phyloP scores from a whole-genome alignment of 2,329 filamentous ascomycete genomes.

The Cyanodermella asteris region DNA sequence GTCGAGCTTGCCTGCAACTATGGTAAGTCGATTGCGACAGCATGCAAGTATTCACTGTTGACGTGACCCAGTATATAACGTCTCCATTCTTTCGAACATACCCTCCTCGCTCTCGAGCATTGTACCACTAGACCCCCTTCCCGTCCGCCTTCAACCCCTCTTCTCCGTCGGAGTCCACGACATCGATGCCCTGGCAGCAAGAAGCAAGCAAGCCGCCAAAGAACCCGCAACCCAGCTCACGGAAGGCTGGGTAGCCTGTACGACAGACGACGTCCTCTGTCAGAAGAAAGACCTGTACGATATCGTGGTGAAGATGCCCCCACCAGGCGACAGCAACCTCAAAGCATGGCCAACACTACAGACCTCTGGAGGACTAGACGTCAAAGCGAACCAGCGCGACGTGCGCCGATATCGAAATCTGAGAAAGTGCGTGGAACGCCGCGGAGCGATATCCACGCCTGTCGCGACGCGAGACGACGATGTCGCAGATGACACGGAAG shows the following conservation, averaged over 20 bases:
- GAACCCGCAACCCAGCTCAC: slow-evolving; percentile 13
- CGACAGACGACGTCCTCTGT: slow-evolving; percentile 77
- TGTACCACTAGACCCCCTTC: slow-evolving; percentile 39
- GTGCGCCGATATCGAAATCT: slow-evolving; percentile 57
- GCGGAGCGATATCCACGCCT: no score
- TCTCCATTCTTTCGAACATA: slow-evolving; percentile 81
- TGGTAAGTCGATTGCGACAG: slow-evolving; percentile 31
- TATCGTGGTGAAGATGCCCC: slow-evolving; percentile 63
- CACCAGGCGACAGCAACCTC: slow-evolving; percentile 33
- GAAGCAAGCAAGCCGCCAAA: slow-evolving; percentile 13
- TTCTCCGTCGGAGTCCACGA: slow-evolving; percentile 90
- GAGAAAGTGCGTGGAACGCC: no score
- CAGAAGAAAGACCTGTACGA: slow-evolving; percentile 80
- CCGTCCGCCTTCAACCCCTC: slow-evolving; percentile 53
- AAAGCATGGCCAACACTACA: slow-evolving; percentile 60
- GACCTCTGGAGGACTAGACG: slow-evolving; percentile 35
- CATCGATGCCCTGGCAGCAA: slow-evolving; percentile 48
- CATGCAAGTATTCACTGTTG: not conserved
- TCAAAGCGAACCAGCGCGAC: slow-evolving; percentile 82
- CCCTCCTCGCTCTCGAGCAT: slow-evolving; percentile 50
- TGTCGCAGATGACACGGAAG: no score
- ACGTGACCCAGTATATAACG: slow-evolving; percentile 50
- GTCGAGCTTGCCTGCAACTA: slow-evolving; percentile 75
- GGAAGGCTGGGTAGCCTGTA: slow-evolving; percentile 75
- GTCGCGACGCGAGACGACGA: not conserved